A percentile compares a stretch with the other conserved stretches of the same genome.
These are phyloP conservation scores for Chrysanthemum makinoi DNA, from an alignment of 129 eudicot species.

Conservation along the genomic window DNA sequence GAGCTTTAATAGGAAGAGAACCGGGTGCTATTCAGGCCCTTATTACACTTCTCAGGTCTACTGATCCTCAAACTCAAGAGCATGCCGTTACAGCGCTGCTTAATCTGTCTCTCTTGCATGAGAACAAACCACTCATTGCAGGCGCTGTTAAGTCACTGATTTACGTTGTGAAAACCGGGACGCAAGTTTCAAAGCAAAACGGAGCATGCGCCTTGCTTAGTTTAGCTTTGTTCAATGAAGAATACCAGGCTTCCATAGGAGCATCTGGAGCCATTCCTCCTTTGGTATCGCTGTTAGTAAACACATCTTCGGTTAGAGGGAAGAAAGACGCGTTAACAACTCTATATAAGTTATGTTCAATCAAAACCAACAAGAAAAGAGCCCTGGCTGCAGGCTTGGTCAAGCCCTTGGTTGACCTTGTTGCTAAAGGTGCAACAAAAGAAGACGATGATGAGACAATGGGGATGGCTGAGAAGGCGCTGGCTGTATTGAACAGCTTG, in stretches of 20 bases:
- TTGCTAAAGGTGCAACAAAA: slow-evolving; percentile 33
- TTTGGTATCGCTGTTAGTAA: slow-evolving; percentile 47
- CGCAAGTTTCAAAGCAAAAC: slow-evolving; percentile 71
- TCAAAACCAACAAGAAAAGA: slow-evolving; percentile 59
- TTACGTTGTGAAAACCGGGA: slow-evolving; percentile 71
- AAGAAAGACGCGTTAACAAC: slow-evolving; percentile 86
- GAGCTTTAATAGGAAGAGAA: slow-evolving; percentile 63
- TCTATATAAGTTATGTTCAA: slow-evolving; percentile 64
- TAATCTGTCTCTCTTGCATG: slow-evolving; percentile 65
- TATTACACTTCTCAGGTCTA: slow-evolving; percentile 54
- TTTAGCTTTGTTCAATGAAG: slow-evolving; percentile 53
- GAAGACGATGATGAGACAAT: too few relatives aligned
- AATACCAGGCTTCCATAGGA: slow-evolving; percentile 55
- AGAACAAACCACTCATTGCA: slow-evolving; percentile 41
- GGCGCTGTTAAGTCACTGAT: slow-evolving; percentile 54
- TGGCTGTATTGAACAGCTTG: slow-evolving; percentile 65
- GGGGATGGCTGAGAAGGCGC: slow-evolving; percentile 80
- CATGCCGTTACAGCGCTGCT: slow-evolving; percentile 84
- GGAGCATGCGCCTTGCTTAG: slow-evolving; percentile 71
- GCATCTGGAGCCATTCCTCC: slow-evolving; percentile 95
- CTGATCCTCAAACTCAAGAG: slow-evolving; percentile 71
- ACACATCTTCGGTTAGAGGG: slow-evolving; percentile 46
- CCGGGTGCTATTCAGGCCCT: slow-evolving; percentile 68
- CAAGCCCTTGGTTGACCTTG: slow-evolving; percentile 66
- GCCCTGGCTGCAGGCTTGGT: slow-evolving; percentile 76